Base-by-base conservation (phyloP, 2,329 filamentous ascomycete genomes). In the Fusarium algeriense region DNA sequence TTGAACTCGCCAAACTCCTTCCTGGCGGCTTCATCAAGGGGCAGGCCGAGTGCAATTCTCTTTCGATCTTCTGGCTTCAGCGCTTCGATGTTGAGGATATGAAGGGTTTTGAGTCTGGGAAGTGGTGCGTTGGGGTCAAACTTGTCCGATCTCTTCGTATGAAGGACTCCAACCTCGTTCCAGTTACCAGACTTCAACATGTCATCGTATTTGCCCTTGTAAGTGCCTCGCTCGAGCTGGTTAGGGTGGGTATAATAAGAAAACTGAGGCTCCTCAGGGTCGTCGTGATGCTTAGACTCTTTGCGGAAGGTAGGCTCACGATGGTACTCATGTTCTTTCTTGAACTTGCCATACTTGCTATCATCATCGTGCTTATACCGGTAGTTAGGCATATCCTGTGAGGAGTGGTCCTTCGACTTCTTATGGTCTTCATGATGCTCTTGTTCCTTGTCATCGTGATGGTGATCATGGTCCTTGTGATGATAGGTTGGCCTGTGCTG, bases 11-110 rank as follows among this genome's bases (percentile, higher is more conserved):
- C 23, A 12, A 61, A 67, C 11, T 67, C 54, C 37, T 49, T 67
- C 37, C 45, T 61, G 7, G 50, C 23, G 14, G 48, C 32, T 1
- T 30, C 23, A 28, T 67, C 55, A 17, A 53, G 26, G 12, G 61
- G 61, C 17, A 52, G n/a, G 13, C 30, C 14, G 38, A 10, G 9
- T 6, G 14, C 45, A 19, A 53, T 41, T 50, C 17, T 41, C 46
- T 52, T 41, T 38, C 53, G 45, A 32, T 32, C 19, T 7, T 28
- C 12, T 4, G 35, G 41, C 20, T 23, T 9, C 15, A 66, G 45
- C 9, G 30, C 32, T 37, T 66, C 63, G 5, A 66, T 45, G 19
- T 67, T 66, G n/a, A 60, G 15, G 23, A 66, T 41, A 8, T 66
- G 61, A 20, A 19, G 12, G n/a, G 48, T 41, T 6, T 12, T 64